Percentiles rank a stretch among this genome's conserved stretches.
Conservation (phyloP, 2,329 filamentous ascomycete species). For the Nannizziopsis barbatae region DNA sequence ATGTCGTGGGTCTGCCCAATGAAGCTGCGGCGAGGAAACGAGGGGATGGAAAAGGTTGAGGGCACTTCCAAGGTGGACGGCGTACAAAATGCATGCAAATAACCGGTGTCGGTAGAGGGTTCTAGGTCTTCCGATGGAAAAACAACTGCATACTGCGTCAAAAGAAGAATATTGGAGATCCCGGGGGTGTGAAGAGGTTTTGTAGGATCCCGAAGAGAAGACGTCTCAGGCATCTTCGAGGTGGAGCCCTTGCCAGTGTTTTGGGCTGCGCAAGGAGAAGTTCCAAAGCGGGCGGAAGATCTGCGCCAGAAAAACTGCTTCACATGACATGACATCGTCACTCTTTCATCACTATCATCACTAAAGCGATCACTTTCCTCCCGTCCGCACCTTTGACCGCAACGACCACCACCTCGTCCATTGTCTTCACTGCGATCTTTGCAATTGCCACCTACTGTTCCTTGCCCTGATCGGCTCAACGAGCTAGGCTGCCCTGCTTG, state of each 20-base stretch:
- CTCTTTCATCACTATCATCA: not conserved
- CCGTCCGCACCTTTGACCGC: not conserved
- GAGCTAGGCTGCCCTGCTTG: not conserved
- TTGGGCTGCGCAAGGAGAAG: not conserved
- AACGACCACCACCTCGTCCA: not conserved
- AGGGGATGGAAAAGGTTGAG: too few species aligned
- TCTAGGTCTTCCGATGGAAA: too few species aligned
- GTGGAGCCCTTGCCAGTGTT: not conserved
- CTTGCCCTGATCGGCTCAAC: not conserved
- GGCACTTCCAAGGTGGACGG: too few species aligned
- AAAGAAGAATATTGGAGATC: too few species aligned
- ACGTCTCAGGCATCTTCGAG: constrained; percentile 4
- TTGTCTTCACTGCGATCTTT: not conserved
- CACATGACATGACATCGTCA: constrained; percentile 10
- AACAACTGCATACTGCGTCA: too few species aligned
- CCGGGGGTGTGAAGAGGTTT: too few species aligned
- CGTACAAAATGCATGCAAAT: too few species aligned
- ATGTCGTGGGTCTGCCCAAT: too few species aligned
- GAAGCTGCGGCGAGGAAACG: too few species aligned
- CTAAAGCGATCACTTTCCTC: too few species aligned
- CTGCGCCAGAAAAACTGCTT: constrained; percentile 1
- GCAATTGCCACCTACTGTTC: not conserved
- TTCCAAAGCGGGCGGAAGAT: constrained; percentile 2
- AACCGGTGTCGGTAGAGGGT: too few species aligned
- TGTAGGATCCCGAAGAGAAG: not conserved